phyloP scores from a whole-genome alignment of 345 rosid species.

The Populus simonii region DNA sequence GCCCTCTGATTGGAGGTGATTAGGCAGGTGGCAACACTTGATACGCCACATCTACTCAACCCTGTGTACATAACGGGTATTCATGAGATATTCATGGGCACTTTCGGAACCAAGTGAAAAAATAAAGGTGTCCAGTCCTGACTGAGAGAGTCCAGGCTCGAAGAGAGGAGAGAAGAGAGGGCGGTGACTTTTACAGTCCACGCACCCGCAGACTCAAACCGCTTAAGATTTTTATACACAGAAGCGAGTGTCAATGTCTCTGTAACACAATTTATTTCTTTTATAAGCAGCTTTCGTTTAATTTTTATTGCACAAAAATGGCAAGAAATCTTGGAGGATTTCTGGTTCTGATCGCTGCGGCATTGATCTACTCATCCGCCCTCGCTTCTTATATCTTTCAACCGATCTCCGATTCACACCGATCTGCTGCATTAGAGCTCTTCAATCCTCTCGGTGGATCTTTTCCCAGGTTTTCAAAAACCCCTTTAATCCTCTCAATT shows the following conservation, averaged over 20 bases:
- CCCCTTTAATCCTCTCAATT: neutral
- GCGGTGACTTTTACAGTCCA: neutral
- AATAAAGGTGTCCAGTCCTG: neutral
- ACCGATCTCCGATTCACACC: slow-evolving; percentile 87
- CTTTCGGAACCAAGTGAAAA: neutral
- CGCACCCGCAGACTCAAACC: neutral
- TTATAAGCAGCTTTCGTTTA: neutral
- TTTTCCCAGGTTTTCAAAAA: slow-evolving; percentile 51
- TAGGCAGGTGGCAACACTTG: neutral
- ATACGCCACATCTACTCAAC: neutral
- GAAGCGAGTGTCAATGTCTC: neutral
- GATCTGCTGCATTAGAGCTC: slow-evolving; percentile 86
- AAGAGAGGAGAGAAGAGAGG: neutral
- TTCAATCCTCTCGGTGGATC: slow-evolving; percentile 61
- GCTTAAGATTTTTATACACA: neutral
- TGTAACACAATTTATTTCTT: neutral
- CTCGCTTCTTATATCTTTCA: slow-evolving; percentile 52
- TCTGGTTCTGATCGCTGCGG: slow-evolving; percentile 36
- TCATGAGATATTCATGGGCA: neutral
- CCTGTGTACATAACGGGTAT: neutral
- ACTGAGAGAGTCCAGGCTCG: neutral
- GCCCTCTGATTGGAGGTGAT: no score
- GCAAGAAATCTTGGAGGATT: slow-evolving; percentile 36
- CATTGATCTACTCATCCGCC: slow-evolving; percentile 39
- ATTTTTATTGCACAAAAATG: slow-evolving; percentile 10